These are phyloP conservation scores for Falciphora oryzae DNA, from an alignment of 2,329 filamentous ascomycete genomes.

Conservation along the genomic window DNA sequence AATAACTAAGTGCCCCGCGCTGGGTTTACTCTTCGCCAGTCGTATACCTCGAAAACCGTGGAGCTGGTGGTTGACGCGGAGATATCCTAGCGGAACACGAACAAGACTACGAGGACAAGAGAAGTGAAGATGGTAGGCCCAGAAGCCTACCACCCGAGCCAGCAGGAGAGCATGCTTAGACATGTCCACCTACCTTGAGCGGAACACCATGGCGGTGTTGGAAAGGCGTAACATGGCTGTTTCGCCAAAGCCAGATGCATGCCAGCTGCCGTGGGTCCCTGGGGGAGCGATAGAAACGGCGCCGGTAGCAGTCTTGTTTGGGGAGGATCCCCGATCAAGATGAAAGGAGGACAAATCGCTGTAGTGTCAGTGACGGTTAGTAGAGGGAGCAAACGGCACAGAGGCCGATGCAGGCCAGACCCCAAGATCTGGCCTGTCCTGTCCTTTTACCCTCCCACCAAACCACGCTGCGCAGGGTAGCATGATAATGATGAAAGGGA, in stretches of 20 bases:
- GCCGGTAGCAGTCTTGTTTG: not conserved
- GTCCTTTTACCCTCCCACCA: not conserved
- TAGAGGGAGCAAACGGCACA: not conserved
- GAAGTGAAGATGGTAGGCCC: not conserved
- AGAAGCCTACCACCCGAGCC: not conserved
- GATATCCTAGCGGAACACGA: constrained; percentile 71
- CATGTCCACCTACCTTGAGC: not conserved
- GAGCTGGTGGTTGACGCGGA: constrained; percentile 67
- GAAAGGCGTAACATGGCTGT: not conserved
- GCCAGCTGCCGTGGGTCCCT: not conserved
- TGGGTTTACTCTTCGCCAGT: constrained; percentile 74
- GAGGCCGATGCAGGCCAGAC: not conserved
- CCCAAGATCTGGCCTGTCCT: not conserved
- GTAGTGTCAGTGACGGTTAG: constrained; percentile 1
- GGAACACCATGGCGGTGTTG: not conserved
- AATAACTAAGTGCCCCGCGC: constrained; percentile 40
- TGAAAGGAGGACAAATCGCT: not conserved
- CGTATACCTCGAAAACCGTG: constrained; percentile 89
- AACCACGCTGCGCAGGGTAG: constrained; percentile 1
- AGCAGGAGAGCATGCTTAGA: not conserved
- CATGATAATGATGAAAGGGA: constrained; percentile 6
- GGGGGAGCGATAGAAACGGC: not conserved
- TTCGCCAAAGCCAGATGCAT: not conserved
- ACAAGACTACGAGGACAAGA: not conserved
- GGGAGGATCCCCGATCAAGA: not conserved